Evolutionary conservation across 2,329 filamentous ascomycete genomes (phyloP).

Genomic region (Aspergillus sp.): DNA sequence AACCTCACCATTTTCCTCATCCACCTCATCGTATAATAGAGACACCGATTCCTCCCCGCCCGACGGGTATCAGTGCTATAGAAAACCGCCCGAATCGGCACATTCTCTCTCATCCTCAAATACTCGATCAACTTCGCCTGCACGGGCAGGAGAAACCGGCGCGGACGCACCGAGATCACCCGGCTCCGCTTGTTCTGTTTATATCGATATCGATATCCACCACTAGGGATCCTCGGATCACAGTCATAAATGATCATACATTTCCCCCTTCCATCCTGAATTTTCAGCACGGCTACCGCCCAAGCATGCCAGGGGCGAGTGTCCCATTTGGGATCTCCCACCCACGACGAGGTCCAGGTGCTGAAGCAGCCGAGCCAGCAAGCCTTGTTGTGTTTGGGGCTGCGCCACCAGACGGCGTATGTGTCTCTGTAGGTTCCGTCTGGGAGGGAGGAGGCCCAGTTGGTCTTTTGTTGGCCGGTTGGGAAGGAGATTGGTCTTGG

Average conservation of each 20-base stretch:
- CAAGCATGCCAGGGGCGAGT: not conserved
- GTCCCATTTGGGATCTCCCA: not conserved
- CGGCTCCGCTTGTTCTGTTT: not conserved
- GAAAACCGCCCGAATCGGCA: not conserved
- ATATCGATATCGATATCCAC: not conserved
- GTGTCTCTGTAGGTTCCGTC: not conserved
- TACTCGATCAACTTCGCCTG: not conserved
- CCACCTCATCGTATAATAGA: not conserved
- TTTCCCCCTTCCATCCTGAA: not conserved
- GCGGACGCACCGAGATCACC: not conserved
- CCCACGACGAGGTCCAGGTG: not conserved
- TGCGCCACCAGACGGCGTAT: not conserved
- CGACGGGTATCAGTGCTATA: not conserved
- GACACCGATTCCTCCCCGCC: not conserved
- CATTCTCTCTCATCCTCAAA: not conserved
- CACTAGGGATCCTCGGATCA: not conserved
- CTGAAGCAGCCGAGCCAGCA: not conserved
- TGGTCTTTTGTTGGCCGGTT: not conserved
- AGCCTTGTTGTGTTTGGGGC: not conserved
- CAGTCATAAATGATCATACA: conserved; percentile 1
- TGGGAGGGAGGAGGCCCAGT: not conserved
- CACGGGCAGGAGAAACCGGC: not conserved
- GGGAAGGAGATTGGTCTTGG: not conserved
- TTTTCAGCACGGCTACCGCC: not conserved
- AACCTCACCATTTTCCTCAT: not conserved